phyloP scores from a whole-genome alignment of 768 basidiomycete genomes.

The Podaxis sp. region DNA sequence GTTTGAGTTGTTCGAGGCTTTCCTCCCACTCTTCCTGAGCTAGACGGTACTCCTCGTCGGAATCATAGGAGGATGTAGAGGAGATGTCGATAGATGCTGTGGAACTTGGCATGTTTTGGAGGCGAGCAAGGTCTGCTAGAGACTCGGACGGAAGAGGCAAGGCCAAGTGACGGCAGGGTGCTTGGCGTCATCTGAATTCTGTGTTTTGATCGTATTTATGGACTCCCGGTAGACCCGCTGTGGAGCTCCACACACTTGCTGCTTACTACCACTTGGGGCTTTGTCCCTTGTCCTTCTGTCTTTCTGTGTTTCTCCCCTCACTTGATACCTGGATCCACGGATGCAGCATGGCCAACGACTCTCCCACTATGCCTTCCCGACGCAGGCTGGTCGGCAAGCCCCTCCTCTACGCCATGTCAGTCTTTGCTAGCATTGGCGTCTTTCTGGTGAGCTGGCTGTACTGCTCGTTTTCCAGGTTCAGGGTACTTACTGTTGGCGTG shows the following conservation, averaged over 20 bases:
- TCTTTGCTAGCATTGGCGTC: conserved; percentile 82
- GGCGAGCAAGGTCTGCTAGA: background rate
- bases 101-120: conserved; percentile 55
- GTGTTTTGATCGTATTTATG: conserved; percentile 12
- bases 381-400: conserved; percentile 72
- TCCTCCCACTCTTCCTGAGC: conserved; percentile 95
- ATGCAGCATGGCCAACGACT: conserved; percentile 54
- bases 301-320: conserved; percentile 7
- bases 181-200: conserved; percentile 14
- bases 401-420: conserved; percentile 75
- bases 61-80: conserved; percentile 54
- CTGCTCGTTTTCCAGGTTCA: background rate
- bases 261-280: background rate
- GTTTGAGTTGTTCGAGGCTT: conserved; percentile 78
- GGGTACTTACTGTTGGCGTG: background rate
- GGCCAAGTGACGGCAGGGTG: conserved; percentile 14
- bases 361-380: conserved; percentile 28
- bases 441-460: conserved; percentile 63
- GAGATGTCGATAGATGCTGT: conserved; percentile 57
- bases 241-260: background rate
- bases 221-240: background rate
- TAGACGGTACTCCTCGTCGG: conserved; percentile 68
- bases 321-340: conserved; percentile 14
- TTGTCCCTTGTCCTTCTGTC: background rate
- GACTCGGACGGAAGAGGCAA: conserved; percentile 14